phyloP scores from a whole-genome alignment of 441 rosid species.

The Erodium chrysanthum region DNA sequence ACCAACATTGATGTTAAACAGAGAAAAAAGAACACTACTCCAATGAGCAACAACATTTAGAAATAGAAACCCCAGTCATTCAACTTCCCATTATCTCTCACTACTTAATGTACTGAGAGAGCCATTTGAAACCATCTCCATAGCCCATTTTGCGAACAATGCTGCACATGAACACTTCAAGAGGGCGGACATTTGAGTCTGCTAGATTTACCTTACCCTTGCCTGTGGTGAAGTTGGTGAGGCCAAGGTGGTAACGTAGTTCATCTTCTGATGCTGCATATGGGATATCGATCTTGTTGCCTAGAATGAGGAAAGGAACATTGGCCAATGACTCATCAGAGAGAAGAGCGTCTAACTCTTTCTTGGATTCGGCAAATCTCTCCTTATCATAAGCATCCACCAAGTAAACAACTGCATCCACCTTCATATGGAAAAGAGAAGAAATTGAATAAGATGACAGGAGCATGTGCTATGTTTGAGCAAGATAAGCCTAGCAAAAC shows the following conservation, averaged over 20 bases:
- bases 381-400: conserved; percentile 87
- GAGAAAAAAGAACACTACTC: conserved; percentile 8
- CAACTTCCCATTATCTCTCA: conserved; percentile 12
- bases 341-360: conserved; percentile 74
- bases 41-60: conserved; percentile 14
- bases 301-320: conserved; percentile 61
- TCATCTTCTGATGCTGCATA: conserved; percentile 83
- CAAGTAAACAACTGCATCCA: conserved; percentile 80
- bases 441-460: not conserved
- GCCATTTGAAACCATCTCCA: conserved; percentile 69
- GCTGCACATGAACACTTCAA: conserved; percentile 71
- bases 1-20: conserved; percentile 14
- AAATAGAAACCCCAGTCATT: not conserved
- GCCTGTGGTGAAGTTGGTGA: conserved; percentile 71
- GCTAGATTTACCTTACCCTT: conserved; percentile 49
- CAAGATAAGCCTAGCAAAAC: too few relatives aligned
- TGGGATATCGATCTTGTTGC: conserved; percentile 81
- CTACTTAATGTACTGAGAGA: conserved; percentile 49
- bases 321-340: conserved; percentile 59
- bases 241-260: conserved; percentile 55
- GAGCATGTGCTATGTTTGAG: too few relatives aligned
- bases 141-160: conserved; percentile 65
- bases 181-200: conserved; percentile 50
- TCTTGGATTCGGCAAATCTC: conserved; percentile 64
- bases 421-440: conserved; percentile 28